Conservation (phyloP, 2,329 filamentous ascomycete species). For the Aspergillus niger region DNA sequence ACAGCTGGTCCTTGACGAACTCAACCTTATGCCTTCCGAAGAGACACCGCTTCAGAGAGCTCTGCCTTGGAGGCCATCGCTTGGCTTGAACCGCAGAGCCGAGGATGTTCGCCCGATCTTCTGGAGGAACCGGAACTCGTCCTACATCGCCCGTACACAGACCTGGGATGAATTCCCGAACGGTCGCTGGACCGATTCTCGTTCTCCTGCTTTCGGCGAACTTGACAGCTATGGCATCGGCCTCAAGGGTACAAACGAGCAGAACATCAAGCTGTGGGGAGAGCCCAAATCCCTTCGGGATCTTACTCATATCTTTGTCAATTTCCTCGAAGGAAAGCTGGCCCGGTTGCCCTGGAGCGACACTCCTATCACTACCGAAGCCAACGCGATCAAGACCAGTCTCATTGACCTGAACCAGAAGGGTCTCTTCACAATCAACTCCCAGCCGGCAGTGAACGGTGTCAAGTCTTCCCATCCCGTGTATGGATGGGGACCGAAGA, state of each 20-base stretch:
- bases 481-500: slow-evolving; percentile 91
- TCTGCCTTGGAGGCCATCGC: slow-evolving; percentile 95
- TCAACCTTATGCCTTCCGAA: slow-evolving; percentile 75
- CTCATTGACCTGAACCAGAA: slow-evolving; percentile 81
- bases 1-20: slow-evolving; percentile 88
- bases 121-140: slow-evolving; percentile 96
- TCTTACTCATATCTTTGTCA: slow-evolving; percentile 78
- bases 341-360: slow-evolving; percentile 93
- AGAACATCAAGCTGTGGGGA: slow-evolving; percentile 94
- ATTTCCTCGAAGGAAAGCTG: slow-evolving; percentile 78
- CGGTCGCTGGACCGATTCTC: slow-evolving; percentile 95
- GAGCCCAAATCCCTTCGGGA: slow-evolving; percentile 78
- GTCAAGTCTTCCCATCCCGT: slow-evolving; percentile 83
- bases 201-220: slow-evolving; percentile 94
- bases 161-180: slow-evolving; percentile 99
- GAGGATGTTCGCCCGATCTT: slow-evolving; percentile 98
- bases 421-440: slow-evolving; percentile 93
- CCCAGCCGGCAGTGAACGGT: slow-evolving; percentile 90
- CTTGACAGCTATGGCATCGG: slow-evolving; percentile 93
- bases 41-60: slow-evolving; percentile 80
- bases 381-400: slow-evolving; percentile 73
- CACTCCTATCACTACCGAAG: slow-evolving; percentile 78
- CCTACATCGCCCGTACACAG: slow-evolving; percentile 91
- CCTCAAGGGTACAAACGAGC: slow-evolving; percentile 90
- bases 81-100: slow-evolving; percentile 81